phyloP scores from a whole-genome alignment of 495 filamentous ascomycete species.

The Pyrenula aspistea region DNA sequence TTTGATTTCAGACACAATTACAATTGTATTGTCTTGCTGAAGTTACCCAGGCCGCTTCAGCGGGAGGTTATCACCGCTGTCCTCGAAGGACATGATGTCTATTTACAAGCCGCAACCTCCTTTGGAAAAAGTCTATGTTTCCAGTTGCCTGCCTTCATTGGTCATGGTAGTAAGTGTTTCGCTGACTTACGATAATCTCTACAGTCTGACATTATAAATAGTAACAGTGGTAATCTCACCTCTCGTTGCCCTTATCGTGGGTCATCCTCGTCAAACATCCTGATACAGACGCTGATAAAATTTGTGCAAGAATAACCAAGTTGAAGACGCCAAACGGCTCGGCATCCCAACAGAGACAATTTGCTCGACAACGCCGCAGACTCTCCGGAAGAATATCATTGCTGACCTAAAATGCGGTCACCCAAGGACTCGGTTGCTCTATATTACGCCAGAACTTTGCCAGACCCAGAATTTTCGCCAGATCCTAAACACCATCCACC shows the following conservation, averaged over 20 bases:
- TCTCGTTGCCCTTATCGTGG: constrained; percentile 79
- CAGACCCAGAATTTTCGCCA: constrained; percentile 66
- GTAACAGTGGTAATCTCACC: constrained; percentile 90
- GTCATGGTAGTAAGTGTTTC: constrained; percentile 57
- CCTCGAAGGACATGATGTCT: constrained; percentile 79
- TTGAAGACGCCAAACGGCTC: constrained; percentile 61
- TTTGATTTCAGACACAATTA: too few relatives aligned
- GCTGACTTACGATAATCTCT: not conserved
- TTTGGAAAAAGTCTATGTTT: constrained; percentile 95
- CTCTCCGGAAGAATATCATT: constrained; percentile 56
- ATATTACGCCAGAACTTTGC: constrained; percentile 88
- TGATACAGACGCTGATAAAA: not conserved
- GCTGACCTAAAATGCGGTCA: constrained; percentile 78
- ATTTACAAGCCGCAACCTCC: constrained; percentile 90
- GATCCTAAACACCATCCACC: constrained; percentile 58
- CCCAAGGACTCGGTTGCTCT: constrained; percentile 71
- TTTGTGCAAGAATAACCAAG: constrained; percentile 66
- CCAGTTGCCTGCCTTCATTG: constrained; percentile 80
- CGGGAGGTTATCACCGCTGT: constrained; percentile 75
- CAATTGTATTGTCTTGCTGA: not conserved
- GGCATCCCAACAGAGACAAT: constrained; percentile 73
- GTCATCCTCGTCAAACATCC: constrained; percentile 3
- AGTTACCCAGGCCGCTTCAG: constrained; percentile 57
- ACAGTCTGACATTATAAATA: constrained; percentile 13
- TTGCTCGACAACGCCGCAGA: constrained; percentile 61